These are phyloP conservation scores for Phytophthora pisi DNA, from an alignment of 352 stramenopile species.

Conservation along the genomic window DNA sequence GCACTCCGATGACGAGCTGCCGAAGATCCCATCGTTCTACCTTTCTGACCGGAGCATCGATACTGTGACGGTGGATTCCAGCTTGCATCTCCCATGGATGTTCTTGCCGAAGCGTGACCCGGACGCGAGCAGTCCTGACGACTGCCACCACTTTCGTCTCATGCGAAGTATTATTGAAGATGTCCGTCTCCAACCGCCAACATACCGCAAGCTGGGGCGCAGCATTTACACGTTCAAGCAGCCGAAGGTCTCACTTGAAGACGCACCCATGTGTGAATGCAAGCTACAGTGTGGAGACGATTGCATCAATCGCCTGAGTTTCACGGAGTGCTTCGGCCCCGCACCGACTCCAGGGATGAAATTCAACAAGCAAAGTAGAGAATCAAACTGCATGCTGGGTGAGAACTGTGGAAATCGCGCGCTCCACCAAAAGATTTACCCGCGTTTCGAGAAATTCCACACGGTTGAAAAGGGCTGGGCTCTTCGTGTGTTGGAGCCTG, in stretches of 20 bases:
- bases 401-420: constrained; percentile 92
- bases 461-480: constrained; percentile 92
- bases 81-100: constrained; percentile 77
- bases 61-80: constrained; percentile 78
- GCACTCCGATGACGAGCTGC: constrained; percentile 78
- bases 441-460: constrained; percentile 76
- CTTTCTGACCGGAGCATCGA: constrained; percentile 66
- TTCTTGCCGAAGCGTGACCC: constrained; percentile 78
- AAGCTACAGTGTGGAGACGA: constrained; percentile 87
- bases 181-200: constrained; percentile 73
- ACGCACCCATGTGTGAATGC: constrained; percentile 82
- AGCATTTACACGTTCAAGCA: constrained; percentile 91
- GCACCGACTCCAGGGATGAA: constrained; percentile 63
- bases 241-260: constrained; percentile 72
- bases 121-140: constrained; percentile 42
- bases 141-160: constrained; percentile 86
- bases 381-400: constrained; percentile 92
- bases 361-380: constrained; percentile 70
- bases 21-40: constrained; percentile 78
- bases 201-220: constrained; percentile 74
- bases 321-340: constrained; percentile 92
- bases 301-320: constrained; percentile 93
- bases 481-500: constrained; percentile 77
- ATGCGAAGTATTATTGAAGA: constrained; percentile 69
- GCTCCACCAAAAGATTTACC: constrained; percentile 84